phyloP scores from a whole-genome alignment of 2,329 filamentous ascomycete species.

The Basipetospora chlamydospora region DNA sequence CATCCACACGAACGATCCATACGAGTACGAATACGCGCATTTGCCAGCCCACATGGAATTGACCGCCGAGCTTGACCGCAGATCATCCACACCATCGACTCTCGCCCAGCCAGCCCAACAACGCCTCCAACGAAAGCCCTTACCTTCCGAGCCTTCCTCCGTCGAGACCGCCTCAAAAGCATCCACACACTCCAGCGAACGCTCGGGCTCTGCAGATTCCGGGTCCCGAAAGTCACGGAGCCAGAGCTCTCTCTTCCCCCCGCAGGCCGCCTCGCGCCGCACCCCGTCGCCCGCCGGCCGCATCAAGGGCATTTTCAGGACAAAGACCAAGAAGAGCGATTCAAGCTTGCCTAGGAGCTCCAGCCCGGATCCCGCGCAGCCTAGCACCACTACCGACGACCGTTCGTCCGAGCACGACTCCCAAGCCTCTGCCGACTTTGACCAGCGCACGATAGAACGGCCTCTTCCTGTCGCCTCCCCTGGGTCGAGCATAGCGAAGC shows the following conservation, averaged over 20 bases:
- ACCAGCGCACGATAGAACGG: neutral
- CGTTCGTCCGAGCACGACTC: neutral
- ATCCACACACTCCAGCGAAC: conserved; percentile 20
- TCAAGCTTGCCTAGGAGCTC: conserved; percentile 21
- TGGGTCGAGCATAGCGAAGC: neutral
- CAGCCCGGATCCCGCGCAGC: conserved; percentile 16
- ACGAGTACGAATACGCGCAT: neutral
- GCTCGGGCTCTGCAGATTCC: conserved; percentile 18
- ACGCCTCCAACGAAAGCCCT: neutral
- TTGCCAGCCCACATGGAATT: too few species aligned
- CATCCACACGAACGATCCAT: neutral
- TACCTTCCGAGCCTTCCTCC: conserved; percentile 2
- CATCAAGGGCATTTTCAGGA: conserved; percentile 55
- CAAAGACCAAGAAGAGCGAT: conserved; percentile 27
- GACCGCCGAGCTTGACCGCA: too few species aligned
- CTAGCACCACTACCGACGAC: too few species aligned
- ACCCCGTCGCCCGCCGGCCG: conserved; percentile 57
- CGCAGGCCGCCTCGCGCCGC: conserved; percentile 32
- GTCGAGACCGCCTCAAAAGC: conserved; percentile 18
- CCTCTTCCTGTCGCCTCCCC: neutral
- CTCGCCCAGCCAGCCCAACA: too few species aligned
- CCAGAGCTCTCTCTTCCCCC: conserved; percentile 20
- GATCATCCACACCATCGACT: too few species aligned
- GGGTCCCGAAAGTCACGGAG: conserved; percentile 14
- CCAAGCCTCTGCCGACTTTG: too few species aligned